phyloP scores from a whole-genome alignment of 2,329 filamentous ascomycete species.

The Colletotrichum sidae region DNA sequence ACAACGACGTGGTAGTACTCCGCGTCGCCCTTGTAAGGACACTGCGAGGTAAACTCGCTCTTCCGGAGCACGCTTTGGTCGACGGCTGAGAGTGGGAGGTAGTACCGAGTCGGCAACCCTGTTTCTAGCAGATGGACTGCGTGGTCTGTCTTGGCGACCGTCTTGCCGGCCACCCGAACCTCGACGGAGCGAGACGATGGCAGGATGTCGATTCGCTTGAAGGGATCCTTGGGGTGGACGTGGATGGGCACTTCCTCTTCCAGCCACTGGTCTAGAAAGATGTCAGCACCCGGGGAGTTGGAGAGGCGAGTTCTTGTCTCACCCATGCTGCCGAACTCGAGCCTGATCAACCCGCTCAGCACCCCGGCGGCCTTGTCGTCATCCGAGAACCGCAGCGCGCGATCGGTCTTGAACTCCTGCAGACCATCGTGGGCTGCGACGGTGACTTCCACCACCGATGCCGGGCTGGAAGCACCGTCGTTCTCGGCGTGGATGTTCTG shows the following conservation, averaged over 20 bases:
- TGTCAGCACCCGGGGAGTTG: neutral
- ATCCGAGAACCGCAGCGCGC: conserved; percentile 53
- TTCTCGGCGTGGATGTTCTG: conserved; percentile 43
- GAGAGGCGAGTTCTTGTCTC: neutral
- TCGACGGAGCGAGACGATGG: conserved; percentile 64
- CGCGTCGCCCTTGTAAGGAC: conserved; percentile 76
- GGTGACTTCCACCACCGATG: conserved; percentile 46
- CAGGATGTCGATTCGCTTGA: conserved; percentile 72
- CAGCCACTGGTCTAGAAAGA: conserved; percentile 50
- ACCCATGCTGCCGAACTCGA: conserved; percentile 52
- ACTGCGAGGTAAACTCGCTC: conserved; percentile 66
- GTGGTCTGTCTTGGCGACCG: conserved; percentile 58
- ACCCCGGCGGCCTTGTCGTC: conserved; percentile 48
- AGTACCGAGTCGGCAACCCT: conserved; percentile 67
- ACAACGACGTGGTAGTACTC: conserved; percentile 70
- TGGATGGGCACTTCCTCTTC: conserved; percentile 71
- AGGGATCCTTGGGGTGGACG: conserved; percentile 75
- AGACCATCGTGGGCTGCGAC: conserved; percentile 42
- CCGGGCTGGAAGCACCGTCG: conserved; percentile 37
- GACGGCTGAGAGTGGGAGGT: conserved; percentile 65
- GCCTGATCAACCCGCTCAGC: conserved; percentile 46
- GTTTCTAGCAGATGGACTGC: conserved; percentile 71
- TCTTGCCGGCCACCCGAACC: conserved; percentile 59
- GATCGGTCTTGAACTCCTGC: conserved; percentile 44
- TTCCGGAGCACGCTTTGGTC: conserved; percentile 56